These are phyloP conservation scores for Tolypocladium capitatum DNA, from an alignment of 2,329 filamentous ascomycete species.

Conservation along the genomic window DNA sequence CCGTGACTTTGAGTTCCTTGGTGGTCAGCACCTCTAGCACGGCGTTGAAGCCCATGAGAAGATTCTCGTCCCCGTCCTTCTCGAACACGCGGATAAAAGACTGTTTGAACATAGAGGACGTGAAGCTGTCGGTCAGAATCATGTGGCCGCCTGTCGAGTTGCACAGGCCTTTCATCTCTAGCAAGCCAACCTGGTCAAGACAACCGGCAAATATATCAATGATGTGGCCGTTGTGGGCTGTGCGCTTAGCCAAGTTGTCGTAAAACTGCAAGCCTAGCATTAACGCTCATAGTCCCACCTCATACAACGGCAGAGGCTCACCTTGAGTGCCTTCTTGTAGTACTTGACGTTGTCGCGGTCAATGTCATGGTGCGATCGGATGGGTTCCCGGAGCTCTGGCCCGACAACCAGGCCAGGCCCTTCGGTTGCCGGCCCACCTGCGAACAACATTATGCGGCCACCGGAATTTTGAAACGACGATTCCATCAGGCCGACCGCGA, in stretches of 20 bases:
- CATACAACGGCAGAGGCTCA: constrained; percentile 20
- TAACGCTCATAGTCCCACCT: neutral
- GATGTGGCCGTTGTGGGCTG: constrained; percentile 91
- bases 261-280: constrained; percentile 55
- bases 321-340: constrained; percentile 97
- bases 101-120: constrained; percentile 98
- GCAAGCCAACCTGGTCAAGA: constrained; percentile 87
- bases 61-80: constrained; percentile 86
- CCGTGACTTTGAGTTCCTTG: constrained; percentile 96
- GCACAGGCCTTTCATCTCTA: constrained; percentile 95
- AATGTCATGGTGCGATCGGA: constrained; percentile 96
- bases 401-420: constrained; percentile 95
- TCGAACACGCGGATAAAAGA: constrained; percentile 96
- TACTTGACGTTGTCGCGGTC: constrained; percentile 98
- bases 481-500: constrained; percentile 84
- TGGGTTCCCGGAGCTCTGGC: constrained; percentile 87
- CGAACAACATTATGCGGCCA: constrained; percentile 92
- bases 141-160: constrained; percentile 97
- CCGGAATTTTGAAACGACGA: constrained; percentile 93
- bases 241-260: constrained; percentile 82
- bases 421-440: constrained; percentile 87
- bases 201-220: constrained; percentile 97
- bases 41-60: constrained; percentile 97
- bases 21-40: constrained; percentile 92
- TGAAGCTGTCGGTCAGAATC: constrained; percentile 96